Base-by-base conservation (phyloP, 768 basidiomycete species). In the Trametes coccinea region DNA sequence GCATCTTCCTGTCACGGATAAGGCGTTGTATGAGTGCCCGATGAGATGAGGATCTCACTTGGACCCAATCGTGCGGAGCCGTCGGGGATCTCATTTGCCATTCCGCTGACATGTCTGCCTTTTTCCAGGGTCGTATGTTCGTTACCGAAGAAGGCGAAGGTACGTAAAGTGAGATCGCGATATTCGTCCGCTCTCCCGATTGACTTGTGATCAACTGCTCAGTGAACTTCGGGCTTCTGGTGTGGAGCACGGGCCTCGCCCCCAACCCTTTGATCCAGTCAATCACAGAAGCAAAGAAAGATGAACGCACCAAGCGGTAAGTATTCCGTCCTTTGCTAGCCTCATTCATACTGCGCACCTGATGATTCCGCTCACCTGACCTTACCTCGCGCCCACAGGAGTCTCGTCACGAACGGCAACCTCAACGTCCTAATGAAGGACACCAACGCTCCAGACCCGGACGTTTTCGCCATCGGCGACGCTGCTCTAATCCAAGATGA, bases 181-280 rank as follows among this genome's bases (percentile, higher is more conserved):
- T 66, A 46, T 11, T 51, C 27, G 53, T 50, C 41, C 41, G 47
- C 7, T 64, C 60, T 48, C 63, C 13, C 61, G 43, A n/a, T 11
- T 37, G 34, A 37, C 34, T 6, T 37, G 11, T 37, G 6, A 37
- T 37, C 34, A 43, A 8, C 41, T 43, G 33, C 16, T 37, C 30
- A 92, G 92, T 92, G 40, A 86, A 84, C 5, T 91, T 88, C 71
- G 92, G 93, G 29, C 76, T 95, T 22, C 81, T 92, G 10, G 91
- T 95, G 14, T 95, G 93, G 93, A 89, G 87, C 62, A 95, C 93
- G 2, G 93, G 93, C 2, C 78, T 95, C 2, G 82, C 90, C 5
- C 85, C 91, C 3, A 95, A 94, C 70, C 92, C 93, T 6, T 76
- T 95, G 30, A 81, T 94, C 53, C 74, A 81, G 61, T 79, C 82